Base-by-base conservation (phyloP, 2,329 filamentous ascomycete genomes). In the Fusarium verticillioides region DNA sequence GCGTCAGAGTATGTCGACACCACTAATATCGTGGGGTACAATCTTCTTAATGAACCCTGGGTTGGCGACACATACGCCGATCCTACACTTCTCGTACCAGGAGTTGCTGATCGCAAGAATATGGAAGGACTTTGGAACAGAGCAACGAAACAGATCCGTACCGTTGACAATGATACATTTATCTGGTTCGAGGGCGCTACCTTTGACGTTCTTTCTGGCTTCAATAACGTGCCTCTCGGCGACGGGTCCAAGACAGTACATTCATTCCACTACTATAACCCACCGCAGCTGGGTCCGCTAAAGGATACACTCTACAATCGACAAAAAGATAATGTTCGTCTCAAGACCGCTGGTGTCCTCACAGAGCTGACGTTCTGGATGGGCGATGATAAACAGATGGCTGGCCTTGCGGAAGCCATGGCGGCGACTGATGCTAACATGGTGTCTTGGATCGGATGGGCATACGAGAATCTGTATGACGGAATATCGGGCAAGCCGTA, bases 21-120 rank as follows among this genome's bases (percentile, higher is more conserved):
- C 0, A 9, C 10, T 4, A 60, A 60, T 21, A 18, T 60, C 3
- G 58, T 54, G 4, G 58, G 36, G 2, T 60, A 60, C 18, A 60
- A 60, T 28, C 46, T 60, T 5, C 58, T 60, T n/a, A 60, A 60
- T 11, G 46, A 60, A n/a, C 58, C 58, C 1, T 54, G 58, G 58
- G 28, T 15, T 34, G 58, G 58, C 1, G 58, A 60, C 26, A 54
- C 58, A 13, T 39, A 60, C 11, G 36, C 58, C 10, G 58, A 54
- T 8, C 46, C 58, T 11, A 42, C 58, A 7, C 18, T 54, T 2
- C 46, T 60, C 2, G 58, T 42, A 3, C 58, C 58, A 2, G 58
- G 58, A n/a, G 58, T 60, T 15, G 28, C 36, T 12, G 58, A 54
- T 16, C 58, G 18, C 7, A 54, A 54, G 4, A 23, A 15, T 2